These are phyloP conservation scores for Podila epigama DNA, from an alignment of 192 early-diverging fungal genomes.

Conservation along the genomic window DNA sequence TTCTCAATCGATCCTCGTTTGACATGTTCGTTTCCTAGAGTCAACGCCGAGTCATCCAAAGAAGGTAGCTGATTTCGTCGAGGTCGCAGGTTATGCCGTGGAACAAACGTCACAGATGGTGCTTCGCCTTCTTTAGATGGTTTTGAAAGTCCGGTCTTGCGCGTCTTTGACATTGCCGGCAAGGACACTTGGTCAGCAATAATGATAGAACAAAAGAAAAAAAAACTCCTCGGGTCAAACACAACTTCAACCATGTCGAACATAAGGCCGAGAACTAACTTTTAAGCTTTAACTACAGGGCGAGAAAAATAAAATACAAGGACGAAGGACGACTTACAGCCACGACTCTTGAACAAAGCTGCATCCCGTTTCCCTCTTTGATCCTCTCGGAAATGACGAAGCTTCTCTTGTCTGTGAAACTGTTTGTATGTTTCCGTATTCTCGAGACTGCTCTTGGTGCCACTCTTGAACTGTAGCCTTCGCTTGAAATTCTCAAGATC, in stretches of 20 bases:
- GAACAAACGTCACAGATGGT: constrained; percentile 23
- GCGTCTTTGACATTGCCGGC: constrained; percentile 34
- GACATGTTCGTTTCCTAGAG: not conserved
- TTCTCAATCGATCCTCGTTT: constrained; percentile 19
- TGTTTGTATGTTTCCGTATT: constrained; percentile 23
- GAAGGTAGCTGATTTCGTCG: not conserved
- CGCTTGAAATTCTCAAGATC: constrained; percentile 41
- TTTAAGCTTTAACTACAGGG: not conserved
- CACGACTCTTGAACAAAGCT: constrained; percentile 37
- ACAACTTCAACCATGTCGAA: too few relatives aligned
- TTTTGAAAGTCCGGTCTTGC: constrained; percentile 7
- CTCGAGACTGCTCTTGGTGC: constrained; percentile 22
- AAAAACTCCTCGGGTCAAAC: too few relatives aligned
- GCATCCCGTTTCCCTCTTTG: constrained; percentile 32
- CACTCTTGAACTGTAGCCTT: constrained; percentile 39
- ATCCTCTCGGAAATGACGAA: constrained; percentile 20
- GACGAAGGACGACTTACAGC: constrained; percentile 9
- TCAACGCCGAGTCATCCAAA: not conserved
- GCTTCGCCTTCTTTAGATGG: constrained; percentile 22
- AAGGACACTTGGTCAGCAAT: constrained; percentile 34
- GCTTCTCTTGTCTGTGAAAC: constrained; percentile 24
- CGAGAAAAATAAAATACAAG: not conserved
- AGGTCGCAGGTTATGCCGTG: constrained; percentile 32
- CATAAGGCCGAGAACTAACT: not conserved
- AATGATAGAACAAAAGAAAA: not conserved